phyloP scores from a whole-genome alignment of 2,329 filamentous ascomycete species.

The Celoporthe dispersa region DNA sequence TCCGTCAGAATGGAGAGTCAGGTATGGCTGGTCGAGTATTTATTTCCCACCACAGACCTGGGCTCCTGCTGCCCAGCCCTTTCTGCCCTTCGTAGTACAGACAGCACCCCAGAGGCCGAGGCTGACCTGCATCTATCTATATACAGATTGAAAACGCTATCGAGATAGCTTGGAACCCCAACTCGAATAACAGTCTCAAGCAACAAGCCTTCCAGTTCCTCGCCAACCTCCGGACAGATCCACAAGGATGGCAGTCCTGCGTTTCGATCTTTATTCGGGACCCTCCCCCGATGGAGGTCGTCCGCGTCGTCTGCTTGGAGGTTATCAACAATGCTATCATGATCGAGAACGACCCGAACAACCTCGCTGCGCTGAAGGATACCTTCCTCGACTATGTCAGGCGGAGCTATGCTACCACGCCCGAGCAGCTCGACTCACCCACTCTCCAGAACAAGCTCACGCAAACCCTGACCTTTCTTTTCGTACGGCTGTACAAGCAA shows the following conservation, averaged over 20 bases:
- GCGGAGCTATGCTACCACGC: constrained; percentile 69
- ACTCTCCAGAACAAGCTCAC: constrained; percentile 95
- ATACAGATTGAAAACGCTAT: constrained; percentile 91
- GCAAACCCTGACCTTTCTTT: constrained; percentile 93
- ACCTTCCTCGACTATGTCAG: constrained; percentile 81
- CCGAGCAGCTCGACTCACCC: constrained; percentile 67
- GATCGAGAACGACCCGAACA: constrained; percentile 74
- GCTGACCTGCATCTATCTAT: constrained; percentile 10
- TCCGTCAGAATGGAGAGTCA: constrained; percentile 38
- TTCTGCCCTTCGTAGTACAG: constrained; percentile 11
- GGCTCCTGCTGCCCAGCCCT: not conserved
- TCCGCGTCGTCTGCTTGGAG: constrained; percentile 87
- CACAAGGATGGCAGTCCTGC: constrained; percentile 89
- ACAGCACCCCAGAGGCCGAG: not conserved
- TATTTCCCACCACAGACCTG: constrained; percentile 23
- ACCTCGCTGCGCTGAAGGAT: constrained; percentile 77
- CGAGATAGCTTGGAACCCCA: constrained; percentile 86
- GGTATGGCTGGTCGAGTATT: constrained; percentile 33
- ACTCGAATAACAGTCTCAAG: constrained; percentile 75
- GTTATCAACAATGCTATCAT: constrained; percentile 92
- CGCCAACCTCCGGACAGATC: constrained; percentile 77
- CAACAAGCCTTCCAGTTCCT: constrained; percentile 82
- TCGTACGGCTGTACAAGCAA: constrained; percentile 81
- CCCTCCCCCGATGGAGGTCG: constrained; percentile 78
- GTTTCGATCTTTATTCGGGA: constrained; percentile 81